Evolutionary conservation across 495 filamentous ascomycete genomes (phyloP).

Genomic region (Lindgomyces ingoldianus): DNA sequence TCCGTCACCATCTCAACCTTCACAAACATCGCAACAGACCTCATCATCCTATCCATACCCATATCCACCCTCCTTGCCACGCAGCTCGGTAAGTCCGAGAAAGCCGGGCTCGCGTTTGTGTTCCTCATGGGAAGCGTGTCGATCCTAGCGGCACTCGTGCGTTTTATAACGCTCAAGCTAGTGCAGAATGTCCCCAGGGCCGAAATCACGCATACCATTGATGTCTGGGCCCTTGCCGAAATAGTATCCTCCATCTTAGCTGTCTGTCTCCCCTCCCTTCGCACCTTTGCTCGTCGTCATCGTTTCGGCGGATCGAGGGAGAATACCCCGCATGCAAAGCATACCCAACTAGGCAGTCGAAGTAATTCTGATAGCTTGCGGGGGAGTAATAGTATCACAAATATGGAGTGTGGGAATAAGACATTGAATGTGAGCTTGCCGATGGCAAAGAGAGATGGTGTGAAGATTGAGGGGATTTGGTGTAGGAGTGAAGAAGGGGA

Average conservation of each 20-base stretch:
- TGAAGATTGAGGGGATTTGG: not conserved
- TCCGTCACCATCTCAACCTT: constrained; percentile 42
- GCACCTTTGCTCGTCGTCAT: too few relatives aligned
- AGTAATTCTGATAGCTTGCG: constrained; percentile 8
- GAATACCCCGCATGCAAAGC: too few relatives aligned
- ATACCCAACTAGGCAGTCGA: too few relatives aligned
- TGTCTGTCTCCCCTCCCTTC: constrained; percentile 33
- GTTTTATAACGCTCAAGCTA: constrained; percentile 39
- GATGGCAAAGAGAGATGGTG: not conserved
- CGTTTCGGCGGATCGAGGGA: too few relatives aligned
- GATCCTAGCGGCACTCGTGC: constrained; percentile 43
- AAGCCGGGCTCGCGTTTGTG: constrained; percentile 41
- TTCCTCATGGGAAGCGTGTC: constrained; percentile 43
- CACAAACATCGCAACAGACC: constrained; percentile 36
- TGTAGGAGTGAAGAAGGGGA: not conserved
- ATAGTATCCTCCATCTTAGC: constrained; percentile 39
- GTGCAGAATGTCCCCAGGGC: constrained; percentile 40
- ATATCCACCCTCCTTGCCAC: constrained; percentile 27
- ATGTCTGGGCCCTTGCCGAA: constrained; percentile 46
- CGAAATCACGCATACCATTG: constrained; percentile 45
- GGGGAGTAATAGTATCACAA: constrained; percentile 6
- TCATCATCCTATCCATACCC: constrained; percentile 38
- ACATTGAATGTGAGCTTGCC: not conserved
- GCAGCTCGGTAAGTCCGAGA: constrained; percentile 36
- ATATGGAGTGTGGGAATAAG: not conserved